A percentile compares a stretch with the other conserved stretches of the same genome.
phyloP scores from a whole-genome alignment of 2,329 filamentous ascomycete species.

The Raffaelea albimanens region DNA sequence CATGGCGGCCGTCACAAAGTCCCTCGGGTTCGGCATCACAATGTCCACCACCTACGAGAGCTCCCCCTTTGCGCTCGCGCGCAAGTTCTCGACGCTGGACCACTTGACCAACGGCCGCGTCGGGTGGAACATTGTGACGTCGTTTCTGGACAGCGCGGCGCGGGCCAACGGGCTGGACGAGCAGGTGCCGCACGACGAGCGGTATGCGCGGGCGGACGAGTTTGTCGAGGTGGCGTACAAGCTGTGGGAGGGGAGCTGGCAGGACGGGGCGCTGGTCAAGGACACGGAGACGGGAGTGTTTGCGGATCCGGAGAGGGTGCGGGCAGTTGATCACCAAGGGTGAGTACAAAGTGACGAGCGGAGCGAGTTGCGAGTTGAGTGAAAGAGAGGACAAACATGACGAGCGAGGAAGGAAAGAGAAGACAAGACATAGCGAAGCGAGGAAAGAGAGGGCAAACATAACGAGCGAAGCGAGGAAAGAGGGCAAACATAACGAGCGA shows the following conservation, averaged over 20 bases:
- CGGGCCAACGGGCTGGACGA: conserved; percentile 8
- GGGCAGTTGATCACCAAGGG: background rate
- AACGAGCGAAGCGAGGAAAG: too few relatives aligned
- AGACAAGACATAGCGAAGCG: conserved; percentile 1
- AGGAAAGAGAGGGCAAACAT: too few relatives aligned
- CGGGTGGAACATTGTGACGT: conserved; percentile 13
- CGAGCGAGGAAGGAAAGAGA: background rate
- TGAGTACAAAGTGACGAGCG: background rate
- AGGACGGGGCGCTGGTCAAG: background rate
- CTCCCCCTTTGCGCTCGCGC: conserved; percentile 4
- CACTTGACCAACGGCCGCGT: conserved; percentile 5
- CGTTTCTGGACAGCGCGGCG: conserved; percentile 8
- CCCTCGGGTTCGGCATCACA: conserved; percentile 6
- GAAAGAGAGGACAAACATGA: too few relatives aligned
- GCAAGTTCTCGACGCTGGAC: conserved; percentile 4
- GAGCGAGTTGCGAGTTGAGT: too few relatives aligned
- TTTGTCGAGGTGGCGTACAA: conserved; percentile 13
- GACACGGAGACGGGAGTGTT: background rate
- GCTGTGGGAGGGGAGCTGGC: background rate
- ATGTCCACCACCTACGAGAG: background rate
- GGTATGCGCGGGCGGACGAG: conserved; percentile 12
- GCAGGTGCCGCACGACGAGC: conserved; percentile 11
- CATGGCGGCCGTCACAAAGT: conserved; percentile 9
- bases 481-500: too few relatives aligned
- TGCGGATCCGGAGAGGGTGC: background rate